These are phyloP conservation scores for Elsinoe perseae DNA, from an alignment of 2,329 filamentous ascomycete species.

Conservation along the genomic window DNA sequence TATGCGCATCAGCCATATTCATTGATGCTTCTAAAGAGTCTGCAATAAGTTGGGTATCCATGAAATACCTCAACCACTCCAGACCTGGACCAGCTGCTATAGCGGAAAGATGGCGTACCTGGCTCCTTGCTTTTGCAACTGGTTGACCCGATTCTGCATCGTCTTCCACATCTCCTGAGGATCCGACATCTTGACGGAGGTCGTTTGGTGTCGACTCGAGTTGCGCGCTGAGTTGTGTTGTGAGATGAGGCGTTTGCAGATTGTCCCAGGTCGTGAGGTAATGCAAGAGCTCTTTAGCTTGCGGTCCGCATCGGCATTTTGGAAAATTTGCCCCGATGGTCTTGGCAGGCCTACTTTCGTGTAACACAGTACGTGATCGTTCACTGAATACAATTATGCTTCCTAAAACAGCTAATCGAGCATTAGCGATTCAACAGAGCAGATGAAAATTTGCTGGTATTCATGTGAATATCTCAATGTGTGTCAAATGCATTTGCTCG, in stretches of 20 bases:
- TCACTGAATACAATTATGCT: too few relatives aligned
- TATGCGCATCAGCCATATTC: conserved; percentile 11
- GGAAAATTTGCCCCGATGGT: conserved; percentile 14
- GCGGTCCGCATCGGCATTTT: conserved; percentile 7
- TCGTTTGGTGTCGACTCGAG: not conserved
- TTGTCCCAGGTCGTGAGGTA: conserved; percentile 12
- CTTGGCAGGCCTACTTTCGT: too few relatives aligned
- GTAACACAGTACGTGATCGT: too few relatives aligned
- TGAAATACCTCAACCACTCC: not conserved
- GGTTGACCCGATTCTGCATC: conserved; percentile 53
- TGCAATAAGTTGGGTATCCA: not conserved
- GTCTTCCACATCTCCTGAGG: conserved; percentile 60
- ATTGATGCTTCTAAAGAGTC: not conserved
- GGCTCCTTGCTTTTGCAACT: conserved; percentile 41
- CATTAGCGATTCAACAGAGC: not conserved
- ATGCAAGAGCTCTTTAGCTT: conserved; percentile 11
- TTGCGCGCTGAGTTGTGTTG: not conserved
- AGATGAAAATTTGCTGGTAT: conserved; percentile 5
- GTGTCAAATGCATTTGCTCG: conserved; percentile 1
- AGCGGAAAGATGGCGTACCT: conserved; percentile 24
- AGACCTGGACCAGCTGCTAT: conserved; percentile 18
- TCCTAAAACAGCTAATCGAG: too few relatives aligned
- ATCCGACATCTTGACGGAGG: conserved; percentile 35
- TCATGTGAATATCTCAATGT: conserved; percentile 9
- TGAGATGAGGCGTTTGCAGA: not conserved